Evolutionary conservation across 306 rosid species (phyloP).

Genomic region (Medicago lupulina): DNA sequence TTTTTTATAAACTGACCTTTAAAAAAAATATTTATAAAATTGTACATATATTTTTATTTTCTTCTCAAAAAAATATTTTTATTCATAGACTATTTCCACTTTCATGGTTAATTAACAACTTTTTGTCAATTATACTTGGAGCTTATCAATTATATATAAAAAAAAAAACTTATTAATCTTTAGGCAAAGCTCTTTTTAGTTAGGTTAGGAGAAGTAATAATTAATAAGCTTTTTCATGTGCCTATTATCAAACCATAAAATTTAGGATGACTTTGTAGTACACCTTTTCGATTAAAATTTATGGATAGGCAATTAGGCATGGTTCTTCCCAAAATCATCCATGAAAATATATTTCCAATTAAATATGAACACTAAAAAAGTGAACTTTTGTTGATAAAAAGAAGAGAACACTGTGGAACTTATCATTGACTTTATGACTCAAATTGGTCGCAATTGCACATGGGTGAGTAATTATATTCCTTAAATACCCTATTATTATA

Average conservation of each 20-base stretch:
- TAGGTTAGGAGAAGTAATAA: not conserved
- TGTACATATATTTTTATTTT: no score
- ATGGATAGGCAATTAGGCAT: slow-evolving; percentile 20
- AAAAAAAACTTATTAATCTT: no score
- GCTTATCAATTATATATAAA: no score
- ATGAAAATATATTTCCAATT: slow-evolving; percentile 36
- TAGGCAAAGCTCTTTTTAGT: not conserved
- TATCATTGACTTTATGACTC: slow-evolving; percentile 59
- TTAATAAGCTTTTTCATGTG: slow-evolving; percentile 1
- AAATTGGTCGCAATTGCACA: slow-evolving; percentile 68
- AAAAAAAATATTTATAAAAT: no score
- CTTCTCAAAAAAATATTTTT: no score
- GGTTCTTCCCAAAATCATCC: slow-evolving; percentile 28
- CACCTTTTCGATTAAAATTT: slow-evolving; percentile 4
- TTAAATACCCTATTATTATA: slow-evolving; percentile 46
- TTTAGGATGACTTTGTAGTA: slow-evolving; percentile 10
- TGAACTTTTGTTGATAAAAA: slow-evolving; percentile 49
- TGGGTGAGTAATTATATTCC: slow-evolving; percentile 62
- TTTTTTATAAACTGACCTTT: no score
- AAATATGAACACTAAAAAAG: slow-evolving; percentile 47
- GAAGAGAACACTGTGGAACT: slow-evolving; percentile 58
- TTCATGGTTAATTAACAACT: no score
- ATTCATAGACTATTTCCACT: no score
- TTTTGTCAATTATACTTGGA: no score
- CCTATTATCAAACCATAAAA: slow-evolving; percentile 18